Base-by-base conservation (phyloP, 768 basidiomycete genomes). In the Mycena vulgaris region DNA sequence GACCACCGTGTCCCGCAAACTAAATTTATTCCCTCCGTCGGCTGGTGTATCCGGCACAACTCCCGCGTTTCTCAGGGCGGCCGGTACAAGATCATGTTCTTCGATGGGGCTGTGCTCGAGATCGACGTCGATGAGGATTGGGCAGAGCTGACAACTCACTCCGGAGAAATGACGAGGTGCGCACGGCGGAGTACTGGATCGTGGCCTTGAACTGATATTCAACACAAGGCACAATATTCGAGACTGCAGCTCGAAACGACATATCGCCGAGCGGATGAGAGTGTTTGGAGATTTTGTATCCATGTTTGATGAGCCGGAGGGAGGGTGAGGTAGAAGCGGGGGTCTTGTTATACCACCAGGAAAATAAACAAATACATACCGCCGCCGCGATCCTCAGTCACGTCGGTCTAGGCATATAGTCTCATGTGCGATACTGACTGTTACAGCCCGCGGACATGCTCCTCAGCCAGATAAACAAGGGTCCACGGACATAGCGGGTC, bases 381-480 rank as follows among this genome's bases (percentile, higher is more conserved):
- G 6, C 92, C 3, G 93, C 94, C 2, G 94, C 94, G n/a, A 83
- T 95, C 40, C 83, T 96, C 42, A 92, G 90, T 72, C 94, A 95
- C 70, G 92, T 91, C 72, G 39, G 87, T 75, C 10, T 21, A 35
- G 28, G 11, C 28, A 30, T 33, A 55, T 39, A 1, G 25, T 23
- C 10, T 8, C n/a, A 6, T 60, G 52, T 19, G 19, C 17, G 27
- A 19, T 2, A 21, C 56, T 58, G 7, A 67, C 27, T 17, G n/a
- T 37, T 19, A 10, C 78, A 94, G 89, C 93, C 93, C 28, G 95
- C 94, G 23, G 95, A 96, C 75, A 94, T 94, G 0, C 84, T 95
- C 3, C 83, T 95, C 25, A 90, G 89, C 35, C 91, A 95, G 78
- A 93, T 95, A 65, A 96, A 96, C 82, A 95, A 94, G 80, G 94